A percentile compares a stretch with the other conserved stretches of the same genome.
These are phyloP conservation scores for Hypoxylon lienhwacheense DNA, from an alignment of 495 filamentous ascomycete genomes.

Conservation along the genomic window DNA sequence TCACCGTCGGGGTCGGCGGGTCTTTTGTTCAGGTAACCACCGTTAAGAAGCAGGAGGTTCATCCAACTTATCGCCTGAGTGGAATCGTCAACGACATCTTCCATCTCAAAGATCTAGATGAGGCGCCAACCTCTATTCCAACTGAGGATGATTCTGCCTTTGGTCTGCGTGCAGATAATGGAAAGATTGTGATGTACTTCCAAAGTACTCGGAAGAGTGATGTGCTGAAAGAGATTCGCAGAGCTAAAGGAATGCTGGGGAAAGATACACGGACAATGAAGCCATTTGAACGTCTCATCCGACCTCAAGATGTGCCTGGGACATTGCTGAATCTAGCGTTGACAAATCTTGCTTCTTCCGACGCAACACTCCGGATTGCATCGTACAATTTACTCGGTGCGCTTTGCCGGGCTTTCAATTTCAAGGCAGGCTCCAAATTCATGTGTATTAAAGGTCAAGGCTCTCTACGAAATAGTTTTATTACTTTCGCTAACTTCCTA, in stretches of 20 bases:
- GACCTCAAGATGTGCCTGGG: conserved; percentile 68
- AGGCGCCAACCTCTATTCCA: conserved; percentile 61
- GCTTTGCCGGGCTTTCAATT: conserved; percentile 65
- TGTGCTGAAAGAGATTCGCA: conserved; percentile 61
- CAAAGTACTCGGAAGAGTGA: conserved; percentile 62
- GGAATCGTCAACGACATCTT: conserved; percentile 69
- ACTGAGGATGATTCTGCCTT: conserved; percentile 69
- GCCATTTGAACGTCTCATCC: conserved; percentile 60
- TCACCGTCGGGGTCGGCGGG: conserved; percentile 64
- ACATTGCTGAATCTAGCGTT: conserved; percentile 66
- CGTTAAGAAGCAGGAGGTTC: conserved; percentile 64
- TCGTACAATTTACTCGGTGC: conserved; percentile 66
- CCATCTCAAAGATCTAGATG: conserved; percentile 63
- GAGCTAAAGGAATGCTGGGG: conserved; percentile 60
- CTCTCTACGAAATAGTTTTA: not conserved
- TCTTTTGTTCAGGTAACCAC: conserved; percentile 71
- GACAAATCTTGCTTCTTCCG: conserved; percentile 61
- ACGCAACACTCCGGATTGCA: conserved; percentile 58
- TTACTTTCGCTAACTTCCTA: conserved; percentile 10
- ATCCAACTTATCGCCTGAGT: conserved; percentile 58
- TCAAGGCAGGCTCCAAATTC: conserved; percentile 59
- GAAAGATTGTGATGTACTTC: conserved; percentile 69
- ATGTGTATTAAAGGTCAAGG: conserved; percentile 58
- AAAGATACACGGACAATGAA: conserved; percentile 61
- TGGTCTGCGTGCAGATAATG: conserved; percentile 65